Base-by-base conservation (phyloP, 148 eudicot species). In the Cornus florida region DNA sequence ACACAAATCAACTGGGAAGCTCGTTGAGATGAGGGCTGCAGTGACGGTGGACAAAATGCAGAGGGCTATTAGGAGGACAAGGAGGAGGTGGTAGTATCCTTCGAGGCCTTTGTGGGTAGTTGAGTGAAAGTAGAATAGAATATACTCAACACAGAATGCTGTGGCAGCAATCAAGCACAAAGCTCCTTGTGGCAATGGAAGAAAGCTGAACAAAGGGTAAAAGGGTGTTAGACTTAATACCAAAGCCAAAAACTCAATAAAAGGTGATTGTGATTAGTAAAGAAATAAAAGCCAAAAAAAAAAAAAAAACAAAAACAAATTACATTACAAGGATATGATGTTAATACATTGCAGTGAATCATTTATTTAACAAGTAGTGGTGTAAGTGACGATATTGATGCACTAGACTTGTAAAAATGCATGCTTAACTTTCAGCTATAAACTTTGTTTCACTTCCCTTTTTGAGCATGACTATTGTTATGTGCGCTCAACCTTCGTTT, bases 11-110 rank as follows among this genome's bases (percentile, higher is more conserved):
- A 88, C 82, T 0, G 94, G 91, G 80, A 95, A 95, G 85, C 92
- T 93, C 41, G 92, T 86, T 0, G 97, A 97, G 76, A 86, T 50
- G 38, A 95, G 87, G 9, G 99, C 87, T 67, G 93, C 94, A 11
- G 85, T 86, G 32, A 95, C 73, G 56, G 83, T 83, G 2, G 93
- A 83, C 41, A 86, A 14, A 59, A 95, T 83, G 80, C 99, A 92
- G 16, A 92, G 77, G 82, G 86, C 92, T 46, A 95, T 86, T 2
- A 93, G 89, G 41, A 95, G 88, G 70, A 92, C 96, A 7, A 93
- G 97, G 87, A 95, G 79, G 17, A 87, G 88, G 86, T 95, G 99
- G 85, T 93, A 93, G 83, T 95, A 94, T 71, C 97, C 97, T 81
- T 95, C 97, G 1, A 95, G 94, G 75, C 99, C 97, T 74, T 84